Conservation (phyloP, 108 stramenopile species). For the Aurantiochytrium sp. region DNA sequence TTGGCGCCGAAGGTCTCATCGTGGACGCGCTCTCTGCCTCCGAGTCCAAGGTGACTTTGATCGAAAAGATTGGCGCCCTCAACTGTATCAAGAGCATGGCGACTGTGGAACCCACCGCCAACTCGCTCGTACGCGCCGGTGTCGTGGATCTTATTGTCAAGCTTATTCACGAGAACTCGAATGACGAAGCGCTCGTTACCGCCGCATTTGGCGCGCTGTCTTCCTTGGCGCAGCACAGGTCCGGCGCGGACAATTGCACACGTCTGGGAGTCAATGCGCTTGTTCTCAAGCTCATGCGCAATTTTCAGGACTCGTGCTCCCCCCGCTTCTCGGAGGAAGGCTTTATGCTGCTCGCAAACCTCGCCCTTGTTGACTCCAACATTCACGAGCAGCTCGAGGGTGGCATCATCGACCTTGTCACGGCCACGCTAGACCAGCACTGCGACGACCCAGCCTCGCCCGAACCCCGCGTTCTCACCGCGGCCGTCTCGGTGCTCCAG, state of each 20-base stretch:
- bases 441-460: background rate
- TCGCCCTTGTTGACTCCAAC: background rate
- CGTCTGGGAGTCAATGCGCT: background rate
- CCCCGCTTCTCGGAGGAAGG: background rate
- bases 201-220: slow-evolving; percentile 3
- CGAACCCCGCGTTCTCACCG: background rate
- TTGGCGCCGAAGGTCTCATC: background rate
- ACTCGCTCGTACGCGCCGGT: background rate
- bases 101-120: background rate
- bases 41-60: background rate
- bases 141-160: background rate
- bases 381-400: background rate
- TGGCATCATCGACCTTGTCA: background rate
- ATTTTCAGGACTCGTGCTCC: background rate
- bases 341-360: background rate
- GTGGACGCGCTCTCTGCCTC: background rate
- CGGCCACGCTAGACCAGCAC: background rate
- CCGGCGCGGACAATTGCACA: background rate
- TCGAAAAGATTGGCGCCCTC: slow-evolving; percentile 17
- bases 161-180: background rate
- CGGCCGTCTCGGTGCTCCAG: background rate
- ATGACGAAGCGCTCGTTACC: background rate
- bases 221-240: background rate
- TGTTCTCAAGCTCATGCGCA: background rate
- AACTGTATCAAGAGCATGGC: slow-evolving; percentile 10